Conservation (phyloP, 768 basidiomycete species). For the Collybiopsis confluens region DNA sequence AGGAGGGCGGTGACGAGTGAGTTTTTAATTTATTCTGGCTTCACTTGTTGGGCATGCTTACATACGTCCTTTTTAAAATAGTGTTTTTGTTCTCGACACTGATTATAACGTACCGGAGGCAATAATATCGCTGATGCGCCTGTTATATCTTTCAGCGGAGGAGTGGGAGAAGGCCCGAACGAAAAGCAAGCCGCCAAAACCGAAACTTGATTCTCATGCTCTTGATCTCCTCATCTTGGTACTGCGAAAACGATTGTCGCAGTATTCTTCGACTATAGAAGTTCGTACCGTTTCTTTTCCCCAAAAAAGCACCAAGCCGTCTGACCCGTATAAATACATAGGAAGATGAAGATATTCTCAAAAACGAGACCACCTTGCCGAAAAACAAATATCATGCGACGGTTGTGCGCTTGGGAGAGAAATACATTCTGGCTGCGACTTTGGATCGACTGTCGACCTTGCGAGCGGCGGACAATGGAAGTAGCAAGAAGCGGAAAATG, state of each 20-base stretch:
- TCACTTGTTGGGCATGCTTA: background rate
- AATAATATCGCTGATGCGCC: slow-evolving; percentile 59
- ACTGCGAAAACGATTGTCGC: slow-evolving; percentile 42
- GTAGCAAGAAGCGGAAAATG: background rate
- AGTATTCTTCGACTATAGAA: slow-evolving; percentile 58
- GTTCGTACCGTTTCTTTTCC: slow-evolving; percentile 29
- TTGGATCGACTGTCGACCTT: background rate
- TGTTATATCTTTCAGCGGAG: slow-evolving; percentile 50
- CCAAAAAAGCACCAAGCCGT: background rate
- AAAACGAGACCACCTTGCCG: slow-evolving; percentile 13
- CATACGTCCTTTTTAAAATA: slow-evolving; percentile 20
- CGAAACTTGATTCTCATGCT: slow-evolving; percentile 47
- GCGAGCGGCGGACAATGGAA: background rate
- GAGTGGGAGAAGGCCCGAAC: slow-evolving; percentile 58
- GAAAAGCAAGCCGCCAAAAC: slow-evolving; percentile 74
- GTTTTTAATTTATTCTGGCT: slow-evolving; percentile 19
- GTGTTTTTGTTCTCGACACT: slow-evolving; percentile 53
- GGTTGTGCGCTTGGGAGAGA: slow-evolving; percentile 78
- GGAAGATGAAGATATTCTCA: slow-evolving; percentile 47
- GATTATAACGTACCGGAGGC: slow-evolving; percentile 49
- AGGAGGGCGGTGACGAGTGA: slow-evolving; percentile 87
- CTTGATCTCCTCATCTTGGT: slow-evolving; percentile 46
- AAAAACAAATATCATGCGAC: slow-evolving; percentile 57
- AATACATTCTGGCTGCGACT: slow-evolving; percentile 47
- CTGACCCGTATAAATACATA: slow-evolving; percentile 21